A percentile compares a stretch with the other conserved stretches of the same genome.
Evolutionary conservation across 2,329 filamentous ascomycete species (phyloP).

Genomic region (Sporothrix pseudoabietina): DNA sequence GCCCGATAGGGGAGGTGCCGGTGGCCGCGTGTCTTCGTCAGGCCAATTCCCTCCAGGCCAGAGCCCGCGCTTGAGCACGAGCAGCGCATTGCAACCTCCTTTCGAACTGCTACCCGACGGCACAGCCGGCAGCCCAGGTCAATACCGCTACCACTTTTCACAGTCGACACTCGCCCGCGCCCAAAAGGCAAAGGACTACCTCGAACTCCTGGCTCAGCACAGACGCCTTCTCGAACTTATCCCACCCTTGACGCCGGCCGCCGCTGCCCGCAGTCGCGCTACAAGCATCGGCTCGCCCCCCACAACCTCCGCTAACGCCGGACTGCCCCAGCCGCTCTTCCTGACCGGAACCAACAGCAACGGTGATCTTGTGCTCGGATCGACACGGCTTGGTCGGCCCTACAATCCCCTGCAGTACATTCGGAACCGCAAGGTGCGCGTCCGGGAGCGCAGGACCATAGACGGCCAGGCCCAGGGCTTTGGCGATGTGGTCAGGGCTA

Average conservation of each 20-base stretch:
- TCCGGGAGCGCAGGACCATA: conserved; percentile 73
- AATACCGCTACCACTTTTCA: conserved; percentile 69
- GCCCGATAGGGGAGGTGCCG: conserved; percentile 46
- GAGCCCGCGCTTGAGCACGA: conserved; percentile 43
- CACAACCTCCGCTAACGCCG: conserved; percentile 33
- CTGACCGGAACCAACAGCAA: conserved; percentile 37
- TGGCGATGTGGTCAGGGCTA: conserved; percentile 69
- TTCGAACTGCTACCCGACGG: conserved; percentile 43
- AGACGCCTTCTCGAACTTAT: conserved; percentile 76
- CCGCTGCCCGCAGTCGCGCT: conserved; percentile 41
- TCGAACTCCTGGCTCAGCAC: conserved; percentile 86
- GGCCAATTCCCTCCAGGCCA: neutral
- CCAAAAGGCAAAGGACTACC: conserved; percentile 79
- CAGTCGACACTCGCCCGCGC: conserved; percentile 77
- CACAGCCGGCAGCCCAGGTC: conserved; percentile 32
- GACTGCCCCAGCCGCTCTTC: conserved; percentile 33
- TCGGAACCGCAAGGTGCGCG: conserved; percentile 82
- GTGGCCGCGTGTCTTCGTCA: conserved; percentile 35
- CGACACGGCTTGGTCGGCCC: conserved; percentile 59
- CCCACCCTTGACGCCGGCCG: conserved; percentile 65
- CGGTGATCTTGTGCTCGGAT: neutral
- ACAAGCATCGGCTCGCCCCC: conserved; percentile 50
- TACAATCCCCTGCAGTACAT: conserved; percentile 95
- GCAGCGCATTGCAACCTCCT: conserved; percentile 50
- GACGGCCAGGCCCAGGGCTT: conserved; percentile 78